Evolutionary conservation across 2,329 filamentous ascomycete genomes (phyloP), one percentile per base, ranked within the genome.

Genomic region (Colletotrichum cordylinicola): DNA sequence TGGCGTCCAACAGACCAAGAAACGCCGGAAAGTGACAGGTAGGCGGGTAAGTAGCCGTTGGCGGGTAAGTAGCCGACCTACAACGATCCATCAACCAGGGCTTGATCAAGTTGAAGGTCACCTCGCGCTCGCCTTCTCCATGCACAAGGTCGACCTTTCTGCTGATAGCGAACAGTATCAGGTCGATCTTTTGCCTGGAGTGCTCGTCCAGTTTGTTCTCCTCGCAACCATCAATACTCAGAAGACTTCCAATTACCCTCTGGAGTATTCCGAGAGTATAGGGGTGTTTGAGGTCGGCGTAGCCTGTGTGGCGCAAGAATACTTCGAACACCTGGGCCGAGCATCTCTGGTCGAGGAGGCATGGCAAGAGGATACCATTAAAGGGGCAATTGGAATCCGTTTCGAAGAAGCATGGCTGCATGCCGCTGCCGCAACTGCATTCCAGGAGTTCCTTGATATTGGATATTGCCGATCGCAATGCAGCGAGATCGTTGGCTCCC

Each of bases 231-330:
- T 52, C 43, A 13, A 21, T 0, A 1, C 12, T 7, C 6, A 52
- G 43, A n/a, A 52, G 10, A 21, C 0, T 0, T 13, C 0, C 43
- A 4, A 21, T 4, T 52, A 21, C 6, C 43, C 21, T n/a, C 21
- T 52, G 43, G n/a, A 52, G 43, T 13, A 21, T 4, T 52, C n/a
- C 43, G 6, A 52, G 43, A 52, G 43, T 52, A 52, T 2, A 1
- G 10, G 43, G 43, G 43, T 52, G 43, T n/a, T 21, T 52, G 43
- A 52, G 10, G n/a, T 52, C 43, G 43, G 3, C 43, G 4, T 52
- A 52, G 43, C 43, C 43, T 52, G 43, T 52, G n/a, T 13, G n/a
- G 43, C n/a, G 43, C 43, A 52, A 52, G 3, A 52, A 21, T 8
- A 21, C 10, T n/a, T 52, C 43, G n/a, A 52, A 13, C n/a, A 52